phyloP scores from a whole-genome alignment of 768 basidiomycete species.

The Russula ochroleuca region DNA sequence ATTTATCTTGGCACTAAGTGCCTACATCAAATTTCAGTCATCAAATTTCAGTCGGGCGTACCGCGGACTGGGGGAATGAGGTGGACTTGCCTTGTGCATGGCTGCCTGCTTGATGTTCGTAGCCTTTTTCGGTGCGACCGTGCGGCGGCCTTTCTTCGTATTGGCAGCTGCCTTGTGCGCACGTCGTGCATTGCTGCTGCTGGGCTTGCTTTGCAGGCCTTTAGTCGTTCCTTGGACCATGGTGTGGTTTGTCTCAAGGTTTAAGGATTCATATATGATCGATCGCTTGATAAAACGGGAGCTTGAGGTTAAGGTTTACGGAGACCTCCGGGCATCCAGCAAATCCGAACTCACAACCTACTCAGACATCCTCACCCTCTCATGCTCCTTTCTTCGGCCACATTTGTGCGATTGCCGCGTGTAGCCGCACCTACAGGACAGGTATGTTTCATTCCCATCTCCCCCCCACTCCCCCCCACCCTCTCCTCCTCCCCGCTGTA shows the following conservation, averaged over 20 bases:
- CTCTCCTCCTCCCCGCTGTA: not conserved
- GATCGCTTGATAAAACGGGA: not conserved
- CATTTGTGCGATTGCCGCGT: constrained; percentile 24
- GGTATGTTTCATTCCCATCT: constrained; percentile 1
- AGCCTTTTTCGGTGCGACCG: constrained; percentile 79
- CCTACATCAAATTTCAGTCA: constrained; percentile 40
- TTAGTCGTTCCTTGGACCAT: constrained; percentile 91
- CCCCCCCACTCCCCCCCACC: too few species aligned
- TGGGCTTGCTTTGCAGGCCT: constrained; percentile 54
- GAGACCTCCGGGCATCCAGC: constrained; percentile 6
- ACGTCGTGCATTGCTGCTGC: constrained; percentile 49
- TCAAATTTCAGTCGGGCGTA: constrained; percentile 6
- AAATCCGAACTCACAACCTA: not conserved
- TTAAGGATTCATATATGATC: not conserved
- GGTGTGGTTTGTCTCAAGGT: not conserved
- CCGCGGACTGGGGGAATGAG: not conserved
- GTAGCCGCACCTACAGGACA: constrained; percentile 10
- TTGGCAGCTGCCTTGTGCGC: constrained; percentile 63
- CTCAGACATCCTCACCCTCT: not conserved
- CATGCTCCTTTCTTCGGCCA: constrained; percentile 41
- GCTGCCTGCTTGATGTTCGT: constrained; percentile 65
- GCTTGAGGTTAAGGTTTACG: constrained; percentile 23
- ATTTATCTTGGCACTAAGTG: constrained; percentile 86
- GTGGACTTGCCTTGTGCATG: constrained; percentile 58
- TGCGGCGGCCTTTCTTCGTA: constrained; percentile 73